Percentiles rank a stretch among this genome's conserved stretches.
Conservation (phyloP, 1,139 yeast species). For the Yamadazyma blattariae region DNA sequence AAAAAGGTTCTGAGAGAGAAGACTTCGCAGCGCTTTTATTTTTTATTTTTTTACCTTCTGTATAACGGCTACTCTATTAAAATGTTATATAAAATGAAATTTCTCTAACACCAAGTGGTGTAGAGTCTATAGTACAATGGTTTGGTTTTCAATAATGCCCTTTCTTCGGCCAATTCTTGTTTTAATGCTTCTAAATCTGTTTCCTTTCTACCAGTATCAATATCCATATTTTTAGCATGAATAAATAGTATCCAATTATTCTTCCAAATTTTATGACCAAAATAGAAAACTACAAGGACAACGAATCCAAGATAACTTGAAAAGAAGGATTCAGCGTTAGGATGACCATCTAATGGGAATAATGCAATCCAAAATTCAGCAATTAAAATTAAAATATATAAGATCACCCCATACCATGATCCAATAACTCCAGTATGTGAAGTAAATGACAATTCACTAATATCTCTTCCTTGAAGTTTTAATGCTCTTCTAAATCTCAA, state of each 20-base stretch:
- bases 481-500: slow-evolving; percentile 37
- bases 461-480: slow-evolving; percentile 33
- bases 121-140: slow-evolving; percentile 33
- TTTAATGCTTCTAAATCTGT: slow-evolving; percentile 40
- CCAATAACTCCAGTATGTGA: slow-evolving; percentile 59
- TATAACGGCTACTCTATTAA: too few relatives aligned
- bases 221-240: slow-evolving; percentile 36
- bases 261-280: slow-evolving; percentile 44
- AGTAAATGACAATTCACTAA: slow-evolving; percentile 50
- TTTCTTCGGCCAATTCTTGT: slow-evolving; percentile 41
- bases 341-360: slow-evolving; percentile 36
- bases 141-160: slow-evolving; percentile 27
- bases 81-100: too few relatives aligned
- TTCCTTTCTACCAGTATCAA: slow-evolving; percentile 43
- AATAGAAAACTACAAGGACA: slow-evolving; percentile 31
- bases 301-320: slow-evolving; percentile 36
- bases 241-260: slow-evolving; percentile 34
- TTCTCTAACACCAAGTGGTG: slow-evolving; percentile 39
- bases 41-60: too few relatives aligned
- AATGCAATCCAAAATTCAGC: slow-evolving; percentile 51
- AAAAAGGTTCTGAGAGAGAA: too few relatives aligned
- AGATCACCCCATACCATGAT: slow-evolving; percentile 45
- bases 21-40: too few relatives aligned
- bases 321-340: slow-evolving; percentile 37
- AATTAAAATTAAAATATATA: slow-evolving; percentile 48